Evolutionary conservation across 2,329 filamentous ascomycete genomes (phyloP).

Genomic region (Paraphoma sp.): DNA sequence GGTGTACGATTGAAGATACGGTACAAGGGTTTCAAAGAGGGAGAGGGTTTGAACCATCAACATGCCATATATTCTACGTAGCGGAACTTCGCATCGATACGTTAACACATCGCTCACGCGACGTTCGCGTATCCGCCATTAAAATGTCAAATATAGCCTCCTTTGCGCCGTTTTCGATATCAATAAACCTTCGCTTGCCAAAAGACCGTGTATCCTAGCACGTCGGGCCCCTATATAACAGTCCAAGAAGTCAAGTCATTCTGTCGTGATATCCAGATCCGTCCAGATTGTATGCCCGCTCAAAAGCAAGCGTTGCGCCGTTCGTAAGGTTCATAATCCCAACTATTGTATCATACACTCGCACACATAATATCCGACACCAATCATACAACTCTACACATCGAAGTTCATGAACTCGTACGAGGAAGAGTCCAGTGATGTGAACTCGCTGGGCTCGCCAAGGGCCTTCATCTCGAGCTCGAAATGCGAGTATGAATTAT

Average conservation of each 20-base stretch:
- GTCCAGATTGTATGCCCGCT: constrained; percentile 3
- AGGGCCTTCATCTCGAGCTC: constrained; percentile 49
- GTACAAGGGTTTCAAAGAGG: no score
- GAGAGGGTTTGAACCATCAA: neutral
- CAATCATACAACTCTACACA: constrained; percentile 22
- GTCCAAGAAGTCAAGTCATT: constrained; percentile 25
- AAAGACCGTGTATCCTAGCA: constrained; percentile 18
- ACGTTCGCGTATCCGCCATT: constrained; percentile 2
- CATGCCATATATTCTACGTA: neutral
- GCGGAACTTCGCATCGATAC: neutral
- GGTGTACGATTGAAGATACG: no score
- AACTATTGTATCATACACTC: constrained; percentile 37
- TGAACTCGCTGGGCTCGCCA: constrained; percentile 33
- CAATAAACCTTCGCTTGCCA: constrained; percentile 11
- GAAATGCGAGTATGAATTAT: constrained; percentile 44
- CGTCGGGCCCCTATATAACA: constrained; percentile 17
- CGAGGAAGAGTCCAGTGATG: constrained; percentile 33
- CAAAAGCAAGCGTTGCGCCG: constrained; percentile 5
- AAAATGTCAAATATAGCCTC: constrained; percentile 4
- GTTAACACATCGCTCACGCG: neutral
- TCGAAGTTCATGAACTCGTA: constrained; percentile 47
- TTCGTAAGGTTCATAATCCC: constrained; percentile 34
- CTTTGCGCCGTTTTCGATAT: constrained; percentile 8
- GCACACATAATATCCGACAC: constrained; percentile 8
- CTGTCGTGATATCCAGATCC: constrained; percentile 18